Evolutionary conservation across 805 yeast species (phyloP), one percentile per base, ranked within the genome.

Genomic region (Pichia kluyveri): DNA sequence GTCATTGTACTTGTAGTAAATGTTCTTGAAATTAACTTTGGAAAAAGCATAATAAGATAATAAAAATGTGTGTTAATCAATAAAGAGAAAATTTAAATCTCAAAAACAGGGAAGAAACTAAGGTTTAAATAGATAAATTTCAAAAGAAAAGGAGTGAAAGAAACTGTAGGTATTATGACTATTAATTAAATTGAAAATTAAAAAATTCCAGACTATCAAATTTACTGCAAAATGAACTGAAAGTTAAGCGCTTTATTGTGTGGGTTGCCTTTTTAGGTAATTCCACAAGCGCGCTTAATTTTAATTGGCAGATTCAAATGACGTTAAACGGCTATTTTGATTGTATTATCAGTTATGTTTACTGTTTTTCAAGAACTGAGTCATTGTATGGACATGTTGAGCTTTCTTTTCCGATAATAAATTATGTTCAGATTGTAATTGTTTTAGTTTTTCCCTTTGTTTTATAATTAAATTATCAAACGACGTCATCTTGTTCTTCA

Each of bases 11-110:
- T 8, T 10, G 64, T 52, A 6, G 66, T 54, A 31, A 61, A 63
- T 1, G 54, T 40, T 55, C 66, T 60, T 55, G 73, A 73, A 6
- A 51, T 31, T 6, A 46, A 28, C 27, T 46, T 52, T 26, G 48
- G 40, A 32, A 52, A n/a, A 26, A 31, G 43, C 60, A 57, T 53
- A 9, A 18, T 19, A 23, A 27, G 6, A 12, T 9, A 4, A 18
- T 11, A 18, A 3, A 41, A 28, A 32, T 18, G 2, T 8, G 17
- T 11, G 5, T 41, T 31, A 26, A 15, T 8, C n/a, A 9, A 30
- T n/a, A n/a, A 18, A 7, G 27, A 26, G 19, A n/a, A 1, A 45
- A 38, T 34, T 18, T n/a, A 12, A n/a, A 23, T 6, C 23, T 15
- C 23, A 10, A n/a, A 27, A 30, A 42, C 19, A 44, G 26, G 8